phyloP scores from a whole-genome alignment of 75 land plant species.

The Selaginella moellendorffii region DNA sequence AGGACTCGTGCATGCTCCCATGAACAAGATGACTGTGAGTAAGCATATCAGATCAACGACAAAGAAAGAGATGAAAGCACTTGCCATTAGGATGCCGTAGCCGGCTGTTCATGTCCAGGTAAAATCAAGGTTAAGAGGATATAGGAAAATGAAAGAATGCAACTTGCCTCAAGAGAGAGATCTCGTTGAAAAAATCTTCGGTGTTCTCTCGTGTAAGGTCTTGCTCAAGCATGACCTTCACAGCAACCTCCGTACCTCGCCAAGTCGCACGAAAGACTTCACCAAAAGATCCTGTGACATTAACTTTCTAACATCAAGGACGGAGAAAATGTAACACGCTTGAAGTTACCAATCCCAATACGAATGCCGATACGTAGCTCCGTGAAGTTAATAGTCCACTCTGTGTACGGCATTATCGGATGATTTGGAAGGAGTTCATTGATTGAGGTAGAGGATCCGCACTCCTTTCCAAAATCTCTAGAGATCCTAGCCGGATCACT shows the following conservation, averaged over 20 bases:
- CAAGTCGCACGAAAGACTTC: slow-evolving; percentile 95
- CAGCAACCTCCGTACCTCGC: slow-evolving; percentile 97
- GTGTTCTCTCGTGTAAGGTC: slow-evolving; percentile 85
- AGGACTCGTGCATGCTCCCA: slow-evolving; percentile 92
- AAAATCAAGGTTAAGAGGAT: slow-evolving; percentile 13
- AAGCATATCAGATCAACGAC: background rate
- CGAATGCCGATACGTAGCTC: slow-evolving; percentile 78
- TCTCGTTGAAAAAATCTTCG: slow-evolving; percentile 95
- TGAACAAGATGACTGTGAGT: slow-evolving; percentile 83
- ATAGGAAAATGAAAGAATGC: slow-evolving; percentile 7
- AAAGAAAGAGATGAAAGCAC: background rate
- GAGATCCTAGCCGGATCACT: background rate
- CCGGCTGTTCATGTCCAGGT: slow-evolving; percentile 44
- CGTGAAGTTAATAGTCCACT: slow-evolving; percentile 85
- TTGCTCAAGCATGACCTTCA: slow-evolving; percentile 89
- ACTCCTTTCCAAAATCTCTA: background rate
- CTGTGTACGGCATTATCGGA: slow-evolving; percentile 60
- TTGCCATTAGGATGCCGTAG: slow-evolving; percentile 96
- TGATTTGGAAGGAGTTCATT: slow-evolving; percentile 10
- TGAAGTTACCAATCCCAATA: slow-evolving; percentile 70
- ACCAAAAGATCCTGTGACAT: slow-evolving; percentile 71
- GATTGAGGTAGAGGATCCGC: background rate
- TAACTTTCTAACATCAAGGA: background rate
- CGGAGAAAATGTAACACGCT: background rate
- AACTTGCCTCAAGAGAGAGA: slow-evolving; percentile 59